These are phyloP conservation scores for Saturnispora bothae DNA, from an alignment of 805 yeast species.

Conservation along the genomic window DNA sequence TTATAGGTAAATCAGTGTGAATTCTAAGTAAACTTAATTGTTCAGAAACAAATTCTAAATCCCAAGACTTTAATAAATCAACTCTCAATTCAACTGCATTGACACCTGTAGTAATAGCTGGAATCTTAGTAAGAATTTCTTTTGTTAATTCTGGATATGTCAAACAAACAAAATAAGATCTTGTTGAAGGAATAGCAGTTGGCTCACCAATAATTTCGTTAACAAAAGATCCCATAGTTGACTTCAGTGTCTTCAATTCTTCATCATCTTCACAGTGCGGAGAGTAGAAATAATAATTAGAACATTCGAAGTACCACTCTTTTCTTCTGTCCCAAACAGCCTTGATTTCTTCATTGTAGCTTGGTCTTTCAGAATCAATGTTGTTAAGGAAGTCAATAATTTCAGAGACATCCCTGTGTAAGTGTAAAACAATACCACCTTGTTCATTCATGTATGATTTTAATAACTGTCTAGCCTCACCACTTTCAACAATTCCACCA, in stretches of 20 bases:
- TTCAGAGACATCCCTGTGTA: constrained; percentile 78
- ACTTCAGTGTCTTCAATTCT: constrained; percentile 48
- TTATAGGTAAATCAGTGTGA: constrained; percentile 58
- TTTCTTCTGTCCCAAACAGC: constrained; percentile 82
- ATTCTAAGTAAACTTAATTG: constrained; percentile 65
- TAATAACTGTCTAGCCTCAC: constrained; percentile 53
- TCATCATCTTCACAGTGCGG: constrained; percentile 50
- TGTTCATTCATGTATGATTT: constrained; percentile 36
- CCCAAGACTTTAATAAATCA: constrained; percentile 48
- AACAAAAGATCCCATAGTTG: constrained; percentile 49
- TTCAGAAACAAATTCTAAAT: constrained; percentile 49
- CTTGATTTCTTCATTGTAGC: constrained; percentile 67
- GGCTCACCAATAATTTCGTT: constrained; percentile 49
- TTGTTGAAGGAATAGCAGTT: constrained; percentile 30
- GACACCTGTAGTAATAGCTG: constrained; percentile 53
- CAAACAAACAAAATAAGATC: constrained; percentile 65
- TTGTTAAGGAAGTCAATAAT: constrained; percentile 63
- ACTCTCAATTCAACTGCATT: constrained; percentile 79
- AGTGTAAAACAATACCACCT: constrained; percentile 79
- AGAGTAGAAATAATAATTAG: constrained; percentile 69
- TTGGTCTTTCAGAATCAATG: constrained; percentile 78
- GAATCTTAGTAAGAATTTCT: constrained; percentile 31
- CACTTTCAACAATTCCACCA: constrained; percentile 86
- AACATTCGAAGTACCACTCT: constrained; percentile 66
- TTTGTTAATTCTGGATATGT: constrained; percentile 51